Evolutionary conservation across 176 grass and related monocot genomes (phyloP), one percentile per base, ranked within the genome.

Genomic region (Bonia amplexicaulis): DNA sequence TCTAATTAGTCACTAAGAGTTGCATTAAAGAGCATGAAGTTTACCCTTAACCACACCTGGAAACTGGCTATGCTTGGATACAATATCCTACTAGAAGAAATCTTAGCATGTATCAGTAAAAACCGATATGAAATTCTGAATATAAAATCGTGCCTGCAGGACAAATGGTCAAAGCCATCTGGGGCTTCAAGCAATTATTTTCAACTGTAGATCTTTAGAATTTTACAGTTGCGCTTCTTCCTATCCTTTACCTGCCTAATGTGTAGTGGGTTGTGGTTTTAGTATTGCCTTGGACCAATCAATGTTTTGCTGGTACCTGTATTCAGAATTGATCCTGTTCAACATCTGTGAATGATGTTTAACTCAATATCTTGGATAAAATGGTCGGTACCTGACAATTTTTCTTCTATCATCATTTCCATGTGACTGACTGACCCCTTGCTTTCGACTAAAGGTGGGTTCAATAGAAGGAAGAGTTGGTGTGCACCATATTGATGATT

Each of bases 401-500:
- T 81, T 61, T 35, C 57, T 69, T 60, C 2, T 42, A 52, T 42
- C 58, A 29, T 44, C 51, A 44, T 76, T 67, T 54, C 20, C 6
- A 35, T 72, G 64, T 80, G 41, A 57, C 35, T 65, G 51, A 57
- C 52, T 85, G 71, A 88, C 20, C 58, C 26, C 49, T 84, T 60
- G 40, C 80, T 79, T 47, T 89, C 48, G 80, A 82, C 85, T 81
- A 51, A 89, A 98, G 95, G 91, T 95, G 26, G 95, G 93, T 29
- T 98, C 95, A 25, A 95, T 98, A 71, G 93, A 98, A 90, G 93
- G 95, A 77, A 98, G 95, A 87, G 95, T 97, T 71, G 95, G 93
- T 80, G 93, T 97, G 49, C 95, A 97, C 88, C 95, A 95, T 88
- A 87, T 98, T 23, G 95, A 95, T 76, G 95, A 98, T 79, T 84